Base-by-base conservation (phyloP, 2,329 filamentous ascomycete genomes). In the Penicillium hesseltinei region DNA sequence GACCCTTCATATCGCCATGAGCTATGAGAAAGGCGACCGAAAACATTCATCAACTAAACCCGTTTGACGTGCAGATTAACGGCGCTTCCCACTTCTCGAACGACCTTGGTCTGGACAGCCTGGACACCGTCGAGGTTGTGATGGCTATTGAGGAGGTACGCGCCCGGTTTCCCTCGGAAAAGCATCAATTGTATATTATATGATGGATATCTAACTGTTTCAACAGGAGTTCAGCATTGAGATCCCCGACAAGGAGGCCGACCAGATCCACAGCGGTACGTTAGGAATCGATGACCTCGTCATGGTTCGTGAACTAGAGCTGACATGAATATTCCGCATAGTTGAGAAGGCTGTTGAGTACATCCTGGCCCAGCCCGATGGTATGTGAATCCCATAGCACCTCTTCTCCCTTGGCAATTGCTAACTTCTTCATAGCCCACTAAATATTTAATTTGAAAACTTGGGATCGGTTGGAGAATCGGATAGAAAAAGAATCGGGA, bases 91-190 rank as follows among this genome's bases (percentile, higher is more conserved):
- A 97, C 85, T 99, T 99, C 81, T 85, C 91, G 75, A 97, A 97
- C 78, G 93, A 99, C 80, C 89, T 99, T 64, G 94, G 92, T 66
- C 83, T 99, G 71, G 94, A 99, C 82, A 95, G 90, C 80, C 85
- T 99, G 78, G 94, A 99, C 78, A 97, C 94, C 63, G 94, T 99
- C 64, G 94, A 99, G 84, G 94, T 99, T 67, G 94, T 99, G 71
- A 99, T 99, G 94, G 94, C 94, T 66, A 97, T 99, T 80, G 94
- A 99, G 85, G 94, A 99, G 88, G 89, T 92, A 79, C 64, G 69
- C 55, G 46, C 40, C 29, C 33, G 1, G 51, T 63, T 57, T 60
- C 36, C 51, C 55, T 62, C 51, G 60, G 47, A 33, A 56, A 56
- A 60, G 15, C 33, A 25, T 39, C 40, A 50, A 46, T 47, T 21